Base-by-base conservation (phyloP, 2,329 filamentous ascomycete genomes). In the Davidsoniella virescens region DNA sequence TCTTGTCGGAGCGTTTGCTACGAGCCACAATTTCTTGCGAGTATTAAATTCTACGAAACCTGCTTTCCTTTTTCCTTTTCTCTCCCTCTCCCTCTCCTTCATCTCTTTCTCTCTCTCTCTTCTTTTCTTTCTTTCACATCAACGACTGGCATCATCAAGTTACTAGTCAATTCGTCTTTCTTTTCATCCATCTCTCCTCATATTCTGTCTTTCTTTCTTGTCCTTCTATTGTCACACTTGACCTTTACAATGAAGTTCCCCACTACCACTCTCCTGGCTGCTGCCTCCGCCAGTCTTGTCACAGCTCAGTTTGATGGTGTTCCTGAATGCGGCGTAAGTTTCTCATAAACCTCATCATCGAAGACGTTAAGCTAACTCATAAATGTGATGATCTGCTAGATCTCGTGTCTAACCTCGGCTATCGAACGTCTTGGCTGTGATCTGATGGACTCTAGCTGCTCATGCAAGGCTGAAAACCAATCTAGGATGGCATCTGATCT, bases 251-350 rank as follows among this genome's bases (percentile, higher is more conserved):
- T 70, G 67, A 70, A 69, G 66, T 55, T 59, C 56, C 47, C 61
- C 64, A 51, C 52, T 64, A 29, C 47, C 18, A 39, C 40, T 16
- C 44, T 48, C 38, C 33, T 48, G 25, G 29, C 44, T 38, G 41
- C 40, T 37, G 26, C 60, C 52, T 56, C 58, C 38, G 61, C 59
- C 45, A 60, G 65, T 59, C 54, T 68, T 37, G 65, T 60, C 40
- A 60, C 62, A 46, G 67, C 65, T 29, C 65, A 69, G 58, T 59
- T 68, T 46, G 39, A 54, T 23, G 62, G 59, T 37, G 55, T 64
- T 51, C 64, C 67, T 44, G 16, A 56, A 4, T 70, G 68, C 55
- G 65, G 67, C 56, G 67, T 70, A 64, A 54, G 67, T 62, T 7
- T 10, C 9, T 4, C 7, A 43, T 41, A 9, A 16, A 45, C 17